A percentile compares a stretch with the other conserved stretches of the same genome.
These are phyloP conservation scores for Hymenoscyphus fructigenus DNA, from an alignment of 2,329 filamentous ascomycete genomes.

Conservation along the genomic window DNA sequence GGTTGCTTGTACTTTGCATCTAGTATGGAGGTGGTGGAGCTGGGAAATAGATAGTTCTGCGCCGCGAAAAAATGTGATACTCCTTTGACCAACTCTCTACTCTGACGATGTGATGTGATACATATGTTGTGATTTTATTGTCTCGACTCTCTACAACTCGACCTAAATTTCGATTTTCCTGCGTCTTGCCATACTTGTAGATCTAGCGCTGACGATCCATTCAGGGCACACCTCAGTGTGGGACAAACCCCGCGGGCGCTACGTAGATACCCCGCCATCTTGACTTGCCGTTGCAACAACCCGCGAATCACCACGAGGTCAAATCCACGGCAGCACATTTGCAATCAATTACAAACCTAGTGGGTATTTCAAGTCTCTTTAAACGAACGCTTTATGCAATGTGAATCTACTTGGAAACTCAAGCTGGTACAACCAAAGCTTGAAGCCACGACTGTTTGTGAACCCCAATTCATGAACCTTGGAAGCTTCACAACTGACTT, in stretches of 20 bases:
- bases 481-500: neutral
- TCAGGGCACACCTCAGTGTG: neutral
- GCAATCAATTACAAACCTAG: conserved; percentile 1
- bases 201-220: too few species aligned
- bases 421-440: neutral
- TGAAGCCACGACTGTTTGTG: neutral
- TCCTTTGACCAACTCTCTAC: neutral
- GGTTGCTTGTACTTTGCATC: conserved; percentile 12
- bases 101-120: neutral
- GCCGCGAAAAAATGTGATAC: conserved; percentile 9
- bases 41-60: conserved; percentile 19
- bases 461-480: neutral
- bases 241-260: neutral
- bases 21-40: conserved; percentile 9
- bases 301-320: neutral
- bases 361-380: neutral
- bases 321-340: neutral
- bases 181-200: too few species aligned
- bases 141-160: neutral
- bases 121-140: neutral
- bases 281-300: neutral
- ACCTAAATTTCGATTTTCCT: too few species aligned
- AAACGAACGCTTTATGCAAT: neutral
- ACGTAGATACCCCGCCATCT: neutral
- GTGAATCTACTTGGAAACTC: neutral